These are phyloP conservation scores for Dothidotthia symphoricarpi DNA, from an alignment of 2,329 filamentous ascomycete genomes.

Conservation along the genomic window DNA sequence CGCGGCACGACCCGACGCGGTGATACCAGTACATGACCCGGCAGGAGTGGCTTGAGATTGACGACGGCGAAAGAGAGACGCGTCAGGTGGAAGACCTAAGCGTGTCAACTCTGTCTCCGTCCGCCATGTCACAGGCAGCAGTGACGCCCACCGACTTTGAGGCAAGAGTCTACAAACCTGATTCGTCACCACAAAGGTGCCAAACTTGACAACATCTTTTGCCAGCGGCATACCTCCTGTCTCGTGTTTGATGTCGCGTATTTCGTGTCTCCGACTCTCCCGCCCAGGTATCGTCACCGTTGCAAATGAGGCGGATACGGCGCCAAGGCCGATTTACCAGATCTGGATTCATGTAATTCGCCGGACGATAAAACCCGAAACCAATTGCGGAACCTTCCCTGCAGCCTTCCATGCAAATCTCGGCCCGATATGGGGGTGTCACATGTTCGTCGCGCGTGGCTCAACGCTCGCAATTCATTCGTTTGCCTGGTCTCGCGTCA, in stretches of 20 bases:
- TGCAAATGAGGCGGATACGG: too few relatives aligned
- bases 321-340: too few relatives aligned
- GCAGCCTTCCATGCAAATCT: slow-evolving; percentile 10
- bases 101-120: slow-evolving; percentile 6
- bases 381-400: slow-evolving; percentile 10
- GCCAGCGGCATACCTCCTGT: slow-evolving; percentile 39
- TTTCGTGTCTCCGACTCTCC: too few relatives aligned
- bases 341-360: too few relatives aligned
- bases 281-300: too few relatives aligned
- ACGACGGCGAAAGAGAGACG: slow-evolving; percentile 81
- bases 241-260: too few relatives aligned
- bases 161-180: slow-evolving; percentile 36
- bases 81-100: slow-evolving; percentile 82
- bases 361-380: slow-evolving; percentile 1
- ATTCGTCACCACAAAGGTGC: slow-evolving; percentile 46
- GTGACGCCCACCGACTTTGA: slow-evolving; percentile 8
- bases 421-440: slow-evolving; percentile 6
- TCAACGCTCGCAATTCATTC: slow-evolving; percentile 8
- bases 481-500: slow-evolving; percentile 3
- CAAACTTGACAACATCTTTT: slow-evolving; percentile 45
- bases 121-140: slow-evolving; percentile 6
- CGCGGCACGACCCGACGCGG: slow-evolving; percentile 67
- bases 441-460: slow-evolving; percentile 7
- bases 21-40: slow-evolving; percentile 89
- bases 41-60: slow-evolving; percentile 91